These are phyloP conservation scores for Myriosclerotinia duriaeana DNA, from an alignment of 2,329 filamentous ascomycete genomes.

Conservation along the genomic window DNA sequence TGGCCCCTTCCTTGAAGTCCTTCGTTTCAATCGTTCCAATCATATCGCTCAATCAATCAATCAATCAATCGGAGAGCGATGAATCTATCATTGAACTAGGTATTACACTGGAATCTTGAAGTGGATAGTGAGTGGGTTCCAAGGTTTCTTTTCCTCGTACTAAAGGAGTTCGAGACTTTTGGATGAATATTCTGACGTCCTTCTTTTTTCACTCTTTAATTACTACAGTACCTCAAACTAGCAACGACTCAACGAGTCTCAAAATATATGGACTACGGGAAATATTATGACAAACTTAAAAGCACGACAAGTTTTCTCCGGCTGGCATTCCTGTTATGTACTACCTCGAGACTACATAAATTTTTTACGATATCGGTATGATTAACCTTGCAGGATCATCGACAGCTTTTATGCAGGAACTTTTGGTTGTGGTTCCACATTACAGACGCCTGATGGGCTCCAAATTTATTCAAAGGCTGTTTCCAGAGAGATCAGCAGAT, in stretches of 20 bases:
- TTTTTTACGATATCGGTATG: not conserved
- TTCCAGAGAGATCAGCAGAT: constrained; percentile 14
- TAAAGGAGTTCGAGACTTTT: constrained; percentile 1
- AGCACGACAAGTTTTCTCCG: not conserved
- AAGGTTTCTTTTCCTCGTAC: not conserved
- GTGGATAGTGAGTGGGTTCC: not conserved
- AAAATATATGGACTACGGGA: not conserved
- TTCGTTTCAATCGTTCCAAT: not conserved
- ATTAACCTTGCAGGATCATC: constrained; percentile 17
- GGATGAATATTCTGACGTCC: not conserved
- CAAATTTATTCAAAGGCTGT: constrained; percentile 2
- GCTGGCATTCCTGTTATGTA: no score
- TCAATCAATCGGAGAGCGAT: not conserved
- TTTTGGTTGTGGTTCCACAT: constrained; percentile 13
- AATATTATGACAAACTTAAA: not conserved
- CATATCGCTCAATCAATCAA: no score
- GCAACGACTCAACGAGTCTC: not conserved
- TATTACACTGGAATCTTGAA: not conserved
- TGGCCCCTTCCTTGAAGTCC: not conserved
- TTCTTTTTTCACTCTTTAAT: not conserved
- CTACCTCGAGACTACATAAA: not conserved
- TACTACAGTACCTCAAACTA: not conserved
- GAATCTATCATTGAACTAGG: not conserved
- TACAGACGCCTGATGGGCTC: not conserved
- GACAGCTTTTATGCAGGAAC: constrained; percentile 20